phyloP scores from a whole-genome alignment of 2,329 filamentous ascomycete species.

The Phialemonium atrogriseum region DNA sequence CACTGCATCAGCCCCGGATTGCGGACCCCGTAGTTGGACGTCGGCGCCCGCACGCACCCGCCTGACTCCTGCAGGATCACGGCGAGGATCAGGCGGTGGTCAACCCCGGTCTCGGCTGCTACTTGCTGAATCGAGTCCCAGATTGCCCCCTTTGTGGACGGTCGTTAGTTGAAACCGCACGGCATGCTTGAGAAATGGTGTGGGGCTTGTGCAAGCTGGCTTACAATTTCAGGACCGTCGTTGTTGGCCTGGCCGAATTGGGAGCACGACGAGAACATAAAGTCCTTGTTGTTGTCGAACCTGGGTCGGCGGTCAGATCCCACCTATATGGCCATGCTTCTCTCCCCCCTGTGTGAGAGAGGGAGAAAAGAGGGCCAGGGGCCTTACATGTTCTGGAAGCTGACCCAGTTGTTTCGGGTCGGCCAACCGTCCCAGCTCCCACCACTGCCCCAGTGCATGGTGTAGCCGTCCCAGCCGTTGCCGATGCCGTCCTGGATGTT shows the following conservation, averaged over 20 bases:
- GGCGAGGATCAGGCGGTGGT: slow-evolving; percentile 33
- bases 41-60: slow-evolving; percentile 32
- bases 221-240: slow-evolving; percentile 13
- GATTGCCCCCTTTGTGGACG: slow-evolving; percentile 11
- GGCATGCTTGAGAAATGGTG: neutral
- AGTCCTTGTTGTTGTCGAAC: slow-evolving; percentile 18
- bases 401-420: slow-evolving; percentile 17
- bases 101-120: slow-evolving; percentile 19
- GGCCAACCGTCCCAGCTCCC: slow-evolving; percentile 21
- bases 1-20: slow-evolving; percentile 35
- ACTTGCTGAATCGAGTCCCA: slow-evolving; percentile 23
- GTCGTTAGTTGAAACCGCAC: neutral
- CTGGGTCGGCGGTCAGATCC: slow-evolving; percentile 2
- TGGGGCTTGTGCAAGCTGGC: neutral
- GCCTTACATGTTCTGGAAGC: slow-evolving; percentile 19
- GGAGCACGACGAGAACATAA: slow-evolving; percentile 14
- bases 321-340: too few species aligned
- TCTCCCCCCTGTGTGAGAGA: too few species aligned
- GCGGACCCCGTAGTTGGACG: slow-evolving; percentile 28
- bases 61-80: slow-evolving; percentile 35
- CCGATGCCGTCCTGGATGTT: slow-evolving; percentile 10
- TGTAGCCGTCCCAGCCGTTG: slow-evolving; percentile 18
- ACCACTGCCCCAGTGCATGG: slow-evolving; percentile 20
- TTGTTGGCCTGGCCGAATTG: slow-evolving; percentile 10
- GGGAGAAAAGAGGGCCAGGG: too few species aligned